Base-by-base conservation (phyloP, 352 stramenopile genomes). In the Albugo laibachii region DNA sequence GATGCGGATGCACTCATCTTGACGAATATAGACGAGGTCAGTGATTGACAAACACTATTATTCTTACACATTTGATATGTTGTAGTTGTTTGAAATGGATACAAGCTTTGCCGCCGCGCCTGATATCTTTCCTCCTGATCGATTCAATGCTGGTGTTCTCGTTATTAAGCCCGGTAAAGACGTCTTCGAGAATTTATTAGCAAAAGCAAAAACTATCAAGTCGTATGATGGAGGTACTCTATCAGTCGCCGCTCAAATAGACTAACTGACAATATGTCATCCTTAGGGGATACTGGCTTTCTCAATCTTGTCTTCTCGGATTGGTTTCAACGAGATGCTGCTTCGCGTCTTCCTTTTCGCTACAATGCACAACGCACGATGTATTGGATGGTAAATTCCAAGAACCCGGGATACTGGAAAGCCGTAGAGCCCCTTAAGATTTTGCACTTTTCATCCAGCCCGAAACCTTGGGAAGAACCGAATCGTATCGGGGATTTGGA, bases 361-460 rank as follows among this genome's bases (percentile, higher is more conserved):
- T 92, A 81, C 60, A 94, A 94, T 55, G 77, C 76, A 8, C 80
- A 89, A 53, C 61, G 69, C 16, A 83, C 74, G 16, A 66, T 93
- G 58, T 69, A 88, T 53, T 81, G 81, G 65, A 65, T 80, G 24
- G 85, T 80, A 15, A 67, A 79, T 52, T 59, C 63, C 11, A 69
- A 66, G 27, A 66, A 75, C 36, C 61, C 67, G 11, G 70, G 76
- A 10, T 91, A 91, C 61, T 92, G 76, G 76, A 46, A 76, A 12
- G 56, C 63, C 5, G 55, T 82, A 35, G 16, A 55, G 16, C 59
- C 55, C 11, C 41, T 75, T 39, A 75, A 70, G 49, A 65, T 67
- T 24, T 40, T 70, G 21, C 62, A 70, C 48, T 65, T 52, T 31
- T 66, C 59, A 13, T 68, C 59, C 35, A 68, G 55, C 15, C 62